A percentile compares a stretch with the other conserved stretches of the same genome.
These are phyloP conservation scores for Populus deltoides DNA, from an alignment of 345 rosid genomes.

Conservation along the genomic window DNA sequence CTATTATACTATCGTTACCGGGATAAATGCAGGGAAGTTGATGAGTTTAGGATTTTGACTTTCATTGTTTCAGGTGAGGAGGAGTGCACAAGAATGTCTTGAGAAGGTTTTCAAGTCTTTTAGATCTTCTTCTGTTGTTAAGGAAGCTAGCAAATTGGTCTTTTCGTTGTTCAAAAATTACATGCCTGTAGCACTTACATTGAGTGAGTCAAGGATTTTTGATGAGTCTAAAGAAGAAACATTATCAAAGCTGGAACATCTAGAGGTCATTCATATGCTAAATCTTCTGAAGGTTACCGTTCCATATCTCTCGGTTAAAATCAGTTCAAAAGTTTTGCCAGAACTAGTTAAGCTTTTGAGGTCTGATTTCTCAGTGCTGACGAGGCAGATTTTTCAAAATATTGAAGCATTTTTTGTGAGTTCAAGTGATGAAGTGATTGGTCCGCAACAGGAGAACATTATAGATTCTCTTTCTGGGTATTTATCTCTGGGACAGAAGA, in stretches of 20 bases:
- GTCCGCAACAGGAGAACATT: slow-evolving; percentile 46
- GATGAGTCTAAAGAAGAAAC: slow-evolving; percentile 48
- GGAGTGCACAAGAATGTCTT: slow-evolving; percentile 75
- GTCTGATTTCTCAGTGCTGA: slow-evolving; percentile 52
- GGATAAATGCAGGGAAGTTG: too few species aligned
- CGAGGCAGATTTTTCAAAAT: slow-evolving; percentile 54
- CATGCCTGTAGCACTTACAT: slow-evolving; percentile 32
- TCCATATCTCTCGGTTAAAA: slow-evolving; percentile 53
- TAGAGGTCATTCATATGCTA: slow-evolving; percentile 70
- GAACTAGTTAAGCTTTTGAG: slow-evolving; percentile 50
- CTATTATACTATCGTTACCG: too few species aligned
- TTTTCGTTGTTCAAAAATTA: slow-evolving; percentile 42
- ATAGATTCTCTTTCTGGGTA: slow-evolving; percentile 53
- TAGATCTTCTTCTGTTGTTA: slow-evolving; percentile 36
- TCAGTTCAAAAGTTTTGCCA: slow-evolving; percentile 42
- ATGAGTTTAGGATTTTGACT: neutral
- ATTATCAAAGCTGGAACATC: slow-evolving; percentile 40
- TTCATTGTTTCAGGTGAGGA: slow-evolving; percentile 54
- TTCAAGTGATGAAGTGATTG: slow-evolving; percentile 37
- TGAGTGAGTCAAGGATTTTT: slow-evolving; percentile 29
- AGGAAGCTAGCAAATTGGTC: slow-evolving; percentile 64
- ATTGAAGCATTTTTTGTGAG: slow-evolving; percentile 53
- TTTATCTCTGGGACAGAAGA: slow-evolving; percentile 45
- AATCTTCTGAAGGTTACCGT: slow-evolving; percentile 56
- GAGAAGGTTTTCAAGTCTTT: slow-evolving; percentile 56